Conservation (phyloP, 2,329 filamentous ascomycete species). For the Podosphaera leucotricha region DNA sequence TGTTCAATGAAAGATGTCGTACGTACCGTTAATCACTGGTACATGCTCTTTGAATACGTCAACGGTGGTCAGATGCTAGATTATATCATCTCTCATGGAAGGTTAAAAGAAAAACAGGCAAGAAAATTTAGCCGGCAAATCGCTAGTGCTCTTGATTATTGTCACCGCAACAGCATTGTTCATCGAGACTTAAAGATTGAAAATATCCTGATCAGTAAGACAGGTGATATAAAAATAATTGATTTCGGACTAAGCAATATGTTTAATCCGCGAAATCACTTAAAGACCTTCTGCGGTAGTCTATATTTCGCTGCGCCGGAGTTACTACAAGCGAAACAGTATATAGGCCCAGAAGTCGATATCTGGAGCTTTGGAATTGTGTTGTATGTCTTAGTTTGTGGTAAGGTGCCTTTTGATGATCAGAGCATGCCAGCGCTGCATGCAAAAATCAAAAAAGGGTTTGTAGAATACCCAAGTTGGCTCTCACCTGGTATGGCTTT, state of each 20-base stretch:
- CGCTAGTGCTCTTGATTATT: slow-evolving; percentile 88
- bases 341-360: slow-evolving; percentile 90
- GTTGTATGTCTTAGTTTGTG: slow-evolving; percentile 86
- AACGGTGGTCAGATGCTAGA: slow-evolving; percentile 98
- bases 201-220: slow-evolving; percentile 98
- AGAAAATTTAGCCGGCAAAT: slow-evolving; percentile 96
- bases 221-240: slow-evolving; percentile 97
- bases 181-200: slow-evolving; percentile 96
- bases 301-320: slow-evolving; percentile 95
- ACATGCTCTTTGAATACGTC: slow-evolving; percentile 98
- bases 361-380: slow-evolving; percentile 99
- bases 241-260: slow-evolving; percentile 96
- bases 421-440: slow-evolving; percentile 97
- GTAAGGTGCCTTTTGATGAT: slow-evolving; percentile 95
- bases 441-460: slow-evolving; percentile 94
- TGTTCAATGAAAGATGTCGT: slow-evolving; percentile 91
- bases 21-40: slow-evolving; percentile 95
- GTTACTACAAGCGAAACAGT: slow-evolving; percentile 75
- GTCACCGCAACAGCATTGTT: slow-evolving; percentile 92
- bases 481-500: slow-evolving; percentile 52
- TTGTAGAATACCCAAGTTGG: slow-evolving; percentile 90
- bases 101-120: slow-evolving; percentile 93
- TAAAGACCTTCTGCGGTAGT: slow-evolving; percentile 95
- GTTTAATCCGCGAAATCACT: slow-evolving; percentile 60
- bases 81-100: slow-evolving; percentile 96